Base-by-base conservation (phyloP, 2,329 filamentous ascomycete genomes). In the Colletotrichum cordylinicola region DNA sequence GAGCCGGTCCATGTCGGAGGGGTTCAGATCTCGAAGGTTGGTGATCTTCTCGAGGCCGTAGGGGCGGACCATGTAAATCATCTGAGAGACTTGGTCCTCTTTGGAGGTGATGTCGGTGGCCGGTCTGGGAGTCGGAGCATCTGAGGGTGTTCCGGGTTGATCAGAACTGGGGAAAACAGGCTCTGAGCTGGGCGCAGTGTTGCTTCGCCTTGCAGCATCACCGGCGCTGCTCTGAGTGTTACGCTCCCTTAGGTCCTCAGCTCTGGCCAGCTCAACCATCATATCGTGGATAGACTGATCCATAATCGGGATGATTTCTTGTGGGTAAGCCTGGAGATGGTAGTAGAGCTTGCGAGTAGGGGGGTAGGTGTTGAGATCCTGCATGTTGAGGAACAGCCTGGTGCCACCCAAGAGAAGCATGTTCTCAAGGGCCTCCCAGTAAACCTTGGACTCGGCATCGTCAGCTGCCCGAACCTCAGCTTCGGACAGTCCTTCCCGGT, bases 231-330 rank as follows among this genome's bases (percentile, higher is more conserved):
- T 91, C 80, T 92, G 91, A n/a, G 90, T 90, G 15, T 87, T 85
- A 78, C 93, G 91, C 82, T 94, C 90, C 75, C 92, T 92, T 39
- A 93, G 88, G 89, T 94, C 95, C 80, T 98, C 94, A 75, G 93
- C 93, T 77, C 94, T 92, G 1, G 96, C 96, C 66, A 98, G 87
- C 82, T 98, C 96, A 29, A 97, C 91, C 93, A 98, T 98, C 70
- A 95, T 90, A 85, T 99, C 96, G 82, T 98, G 98, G 67, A 98
- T 92, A 8, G 93, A 93, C 84, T 98, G 95, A 89, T 99, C 98
- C 94, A 99, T 98, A 62, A 98, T 90, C 4, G 96, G 96, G 60
- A 99, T 94, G 69, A 99, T 96, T 89, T 99, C 97, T 82, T 97
- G 96, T 0, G 97, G 97, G 82, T 98, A 99, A 16, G 94, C 93